Percentiles rank a stretch among this genome's conserved stretches.
Conservation (phyloP, 306 rosid genomes). For the Castanea crenata region DNA sequence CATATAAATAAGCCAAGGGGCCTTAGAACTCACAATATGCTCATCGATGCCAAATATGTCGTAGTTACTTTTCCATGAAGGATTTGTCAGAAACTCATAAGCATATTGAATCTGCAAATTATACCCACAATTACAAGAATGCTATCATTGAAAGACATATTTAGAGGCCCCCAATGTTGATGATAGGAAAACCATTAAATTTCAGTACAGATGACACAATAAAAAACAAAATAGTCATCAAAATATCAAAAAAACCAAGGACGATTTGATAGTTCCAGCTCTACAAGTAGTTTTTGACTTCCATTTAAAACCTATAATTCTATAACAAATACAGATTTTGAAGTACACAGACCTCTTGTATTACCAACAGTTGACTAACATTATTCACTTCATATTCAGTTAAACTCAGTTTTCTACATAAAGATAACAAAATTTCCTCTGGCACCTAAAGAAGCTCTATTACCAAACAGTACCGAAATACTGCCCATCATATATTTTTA, state of each 20-base stretch:
- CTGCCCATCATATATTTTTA: background rate
- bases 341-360: background rate
- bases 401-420: background rate
- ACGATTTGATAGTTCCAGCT: background rate
- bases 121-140: conserved; percentile 9
- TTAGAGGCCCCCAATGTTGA: conserved; percentile 12
- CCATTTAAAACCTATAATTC: no score
- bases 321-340: no score
- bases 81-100: conserved; percentile 80
- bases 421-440: background rate
- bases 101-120: conserved; percentile 79
- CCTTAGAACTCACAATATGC: conserved; percentile 59
- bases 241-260: background rate
- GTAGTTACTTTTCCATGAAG: conserved; percentile 78
- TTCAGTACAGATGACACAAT: background rate
- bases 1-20: conserved; percentile 12
- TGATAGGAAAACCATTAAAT: conserved; percentile 3
- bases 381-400: background rate
- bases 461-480: background rate
- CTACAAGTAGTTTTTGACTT: background rate
- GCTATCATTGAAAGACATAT: conserved; percentile 3
- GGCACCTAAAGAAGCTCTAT: background rate
- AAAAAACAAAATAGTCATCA: background rate
- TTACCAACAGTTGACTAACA: background rate
- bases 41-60: conserved; percentile 80